These are phyloP conservation scores for Trichocomaceae sp. DNA, from an alignment of 2,329 filamentous ascomycete genomes.

Conservation along the genomic window DNA sequence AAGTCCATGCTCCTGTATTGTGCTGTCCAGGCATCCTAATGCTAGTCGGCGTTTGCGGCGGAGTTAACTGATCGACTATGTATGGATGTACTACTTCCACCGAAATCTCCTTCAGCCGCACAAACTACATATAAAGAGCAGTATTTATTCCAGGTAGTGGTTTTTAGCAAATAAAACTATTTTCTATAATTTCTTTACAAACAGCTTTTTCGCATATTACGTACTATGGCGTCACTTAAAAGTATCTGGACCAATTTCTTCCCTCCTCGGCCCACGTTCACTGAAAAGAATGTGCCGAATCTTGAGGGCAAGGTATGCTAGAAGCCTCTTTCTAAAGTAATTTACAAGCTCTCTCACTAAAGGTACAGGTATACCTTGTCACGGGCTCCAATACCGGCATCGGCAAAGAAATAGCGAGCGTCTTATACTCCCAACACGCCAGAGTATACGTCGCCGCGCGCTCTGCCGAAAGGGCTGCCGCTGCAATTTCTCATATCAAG, in stretches of 20 bases:
- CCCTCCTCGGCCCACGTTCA: conserved; percentile 16
- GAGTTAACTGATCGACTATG: neutral
- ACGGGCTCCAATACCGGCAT: conserved; percentile 36
- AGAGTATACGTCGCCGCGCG: conserved; percentile 43
- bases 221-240: neutral
- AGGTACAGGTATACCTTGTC: conserved; percentile 31
- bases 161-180: neutral
- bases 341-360: too few relatives aligned
- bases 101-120: neutral
- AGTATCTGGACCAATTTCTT: conserved; percentile 13
- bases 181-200: too few relatives aligned
- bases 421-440: conserved; percentile 39
- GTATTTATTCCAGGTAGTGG: neutral
- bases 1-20: too few relatives aligned
- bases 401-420: conserved; percentile 34
- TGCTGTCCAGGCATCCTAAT: too few relatives aligned
- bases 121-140: neutral
- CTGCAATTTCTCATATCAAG: conserved; percentile 38
- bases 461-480: conserved; percentile 32
- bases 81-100: neutral
- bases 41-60: neutral
- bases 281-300: conserved; percentile 16
- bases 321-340: too few relatives aligned
- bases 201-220: neutral
- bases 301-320: conserved; percentile 13